Evolutionary conservation across 495 filamentous ascomycete species (phyloP).

Genomic region (Saxophila tyrrhenica): DNA sequence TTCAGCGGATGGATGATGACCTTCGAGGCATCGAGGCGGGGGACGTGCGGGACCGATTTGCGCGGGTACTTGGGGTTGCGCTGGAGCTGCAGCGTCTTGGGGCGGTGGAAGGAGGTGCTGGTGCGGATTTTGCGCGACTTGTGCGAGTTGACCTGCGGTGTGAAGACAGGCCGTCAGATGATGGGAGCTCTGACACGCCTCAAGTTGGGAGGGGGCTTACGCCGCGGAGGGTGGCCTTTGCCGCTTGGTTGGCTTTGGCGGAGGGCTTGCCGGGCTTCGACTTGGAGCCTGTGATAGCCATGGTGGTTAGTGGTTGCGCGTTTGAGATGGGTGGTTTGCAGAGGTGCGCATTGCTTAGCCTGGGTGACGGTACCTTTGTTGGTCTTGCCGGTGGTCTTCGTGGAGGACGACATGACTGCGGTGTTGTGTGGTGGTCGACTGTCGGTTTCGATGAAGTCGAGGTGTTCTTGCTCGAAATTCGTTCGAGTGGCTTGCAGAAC

Average conservation of each 20-base stretch:
- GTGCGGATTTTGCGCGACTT: constrained; percentile 86
- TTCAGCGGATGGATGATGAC: constrained; percentile 69
- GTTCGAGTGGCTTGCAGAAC: too few relatives aligned
- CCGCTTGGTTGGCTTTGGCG: constrained; percentile 75
- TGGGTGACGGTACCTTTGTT: background rate
- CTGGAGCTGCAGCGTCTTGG: constrained; percentile 84
- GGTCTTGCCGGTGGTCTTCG: background rate
- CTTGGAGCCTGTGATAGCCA: constrained; percentile 50
- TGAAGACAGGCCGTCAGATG: constrained; percentile 36
- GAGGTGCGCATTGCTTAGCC: background rate
- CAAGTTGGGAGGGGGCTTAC: constrained; percentile 41
- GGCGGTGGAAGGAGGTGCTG: constrained; percentile 93
- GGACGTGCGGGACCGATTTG: constrained; percentile 79
- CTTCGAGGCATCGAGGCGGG: constrained; percentile 76
- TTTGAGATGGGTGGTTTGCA: background rate
- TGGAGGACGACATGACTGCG: background rate
- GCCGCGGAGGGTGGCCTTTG: constrained; percentile 86
- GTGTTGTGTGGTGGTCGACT: background rate
- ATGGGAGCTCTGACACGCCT: constrained; percentile 34
- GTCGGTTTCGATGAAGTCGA: background rate
- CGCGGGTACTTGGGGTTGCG: constrained; percentile 93
- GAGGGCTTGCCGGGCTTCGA: constrained; percentile 43
- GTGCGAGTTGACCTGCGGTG: constrained; percentile 55
- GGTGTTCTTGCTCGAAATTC: background rate
- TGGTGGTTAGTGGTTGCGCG: background rate